A percentile compares a stretch with the other conserved stretches of the same genome.
phyloP scores from a whole-genome alignment of 805 yeast genomes.

The Wickerhamomyces bovis region DNA sequence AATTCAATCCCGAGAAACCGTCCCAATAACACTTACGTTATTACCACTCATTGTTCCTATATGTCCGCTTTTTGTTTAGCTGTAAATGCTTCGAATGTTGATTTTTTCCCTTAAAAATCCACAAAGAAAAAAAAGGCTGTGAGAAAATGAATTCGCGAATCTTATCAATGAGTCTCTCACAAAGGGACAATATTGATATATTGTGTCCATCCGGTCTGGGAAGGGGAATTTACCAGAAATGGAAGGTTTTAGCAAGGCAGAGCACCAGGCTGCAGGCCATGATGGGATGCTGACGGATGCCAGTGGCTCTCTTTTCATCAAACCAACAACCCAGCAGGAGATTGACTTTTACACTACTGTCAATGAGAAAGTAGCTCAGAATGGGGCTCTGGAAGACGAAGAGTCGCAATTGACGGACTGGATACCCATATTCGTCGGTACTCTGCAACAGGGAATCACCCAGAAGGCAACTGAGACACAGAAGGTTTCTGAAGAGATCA shows the following conservation, averaged over 20 bases:
- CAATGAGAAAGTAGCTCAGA: conserved; percentile 20
- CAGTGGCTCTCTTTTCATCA: conserved; percentile 66
- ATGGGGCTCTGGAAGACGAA: conserved; percentile 19
- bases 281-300: conserved; percentile 63
- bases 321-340: conserved; percentile 61
- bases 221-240: conserved; percentile 1
- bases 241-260: conserved; percentile 9
- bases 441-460: conserved; percentile 41
- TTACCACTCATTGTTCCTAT: background rate
- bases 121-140: background rate
- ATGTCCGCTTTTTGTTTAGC: background rate
- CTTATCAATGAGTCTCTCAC: no score
- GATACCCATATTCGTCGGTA: conserved; percentile 64
- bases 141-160: background rate
- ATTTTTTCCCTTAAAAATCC: background rate
- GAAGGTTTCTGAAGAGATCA: conserved; percentile 19
- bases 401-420: conserved; percentile 41
- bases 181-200: background rate
- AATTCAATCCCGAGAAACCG: background rate
- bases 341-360: conserved; percentile 57
- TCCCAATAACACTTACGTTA: background rate
- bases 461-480: conserved; percentile 20
- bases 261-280: conserved; percentile 90
- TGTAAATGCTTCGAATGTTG: background rate
- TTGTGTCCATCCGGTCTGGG: no score